phyloP scores from a whole-genome alignment of 805 yeast genomes.

The Ogataea methanolica region DNA sequence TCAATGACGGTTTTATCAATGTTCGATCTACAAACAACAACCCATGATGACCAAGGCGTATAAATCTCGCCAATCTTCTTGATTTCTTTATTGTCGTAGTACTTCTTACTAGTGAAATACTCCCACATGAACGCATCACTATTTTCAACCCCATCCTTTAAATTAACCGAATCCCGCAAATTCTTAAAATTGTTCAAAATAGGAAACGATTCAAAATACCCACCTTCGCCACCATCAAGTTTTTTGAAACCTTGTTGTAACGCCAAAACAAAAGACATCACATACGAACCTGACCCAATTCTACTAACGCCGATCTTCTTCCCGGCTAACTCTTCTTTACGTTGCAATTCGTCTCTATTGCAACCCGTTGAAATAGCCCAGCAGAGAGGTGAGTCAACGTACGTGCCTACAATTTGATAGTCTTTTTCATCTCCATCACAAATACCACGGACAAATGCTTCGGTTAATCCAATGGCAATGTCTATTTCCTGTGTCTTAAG shows the following conservation, averaged over 20 bases:
- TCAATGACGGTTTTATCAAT: slow-evolving; percentile 26
- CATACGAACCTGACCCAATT: slow-evolving; percentile 88
- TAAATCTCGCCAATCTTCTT: slow-evolving; percentile 81
- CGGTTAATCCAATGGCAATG: slow-evolving; percentile 84
- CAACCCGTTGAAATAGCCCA: slow-evolving; percentile 88
- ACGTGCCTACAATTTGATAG: slow-evolving; percentile 72
- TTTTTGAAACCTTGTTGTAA: slow-evolving; percentile 46
- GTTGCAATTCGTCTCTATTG: slow-evolving; percentile 49
- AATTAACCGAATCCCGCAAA: slow-evolving; percentile 75
- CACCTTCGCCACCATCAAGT: slow-evolving; percentile 33
- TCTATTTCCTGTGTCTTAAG: slow-evolving; percentile 62
- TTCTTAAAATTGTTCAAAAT: slow-evolving; percentile 65
- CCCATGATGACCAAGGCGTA: slow-evolving; percentile 98
- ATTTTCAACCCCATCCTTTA: slow-evolving; percentile 36
- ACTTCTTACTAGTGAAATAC: slow-evolving; percentile 80
- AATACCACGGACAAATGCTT: slow-evolving; percentile 81
- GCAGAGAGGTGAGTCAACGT: slow-evolving; percentile 79
- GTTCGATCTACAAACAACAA: slow-evolving; percentile 51
- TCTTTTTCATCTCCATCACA: slow-evolving; percentile 57
- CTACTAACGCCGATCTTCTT: slow-evolving; percentile 73
- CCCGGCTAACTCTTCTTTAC: slow-evolving; percentile 48
- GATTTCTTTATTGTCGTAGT: slow-evolving; percentile 76
- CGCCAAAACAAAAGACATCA: slow-evolving; percentile 84
- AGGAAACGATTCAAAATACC: slow-evolving; percentile 50
- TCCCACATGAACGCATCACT: slow-evolving; percentile 97